These are phyloP conservation scores for Nitzschia sp. DNA, from an alignment of 108 stramenopile genomes.

Conservation along the genomic window DNA sequence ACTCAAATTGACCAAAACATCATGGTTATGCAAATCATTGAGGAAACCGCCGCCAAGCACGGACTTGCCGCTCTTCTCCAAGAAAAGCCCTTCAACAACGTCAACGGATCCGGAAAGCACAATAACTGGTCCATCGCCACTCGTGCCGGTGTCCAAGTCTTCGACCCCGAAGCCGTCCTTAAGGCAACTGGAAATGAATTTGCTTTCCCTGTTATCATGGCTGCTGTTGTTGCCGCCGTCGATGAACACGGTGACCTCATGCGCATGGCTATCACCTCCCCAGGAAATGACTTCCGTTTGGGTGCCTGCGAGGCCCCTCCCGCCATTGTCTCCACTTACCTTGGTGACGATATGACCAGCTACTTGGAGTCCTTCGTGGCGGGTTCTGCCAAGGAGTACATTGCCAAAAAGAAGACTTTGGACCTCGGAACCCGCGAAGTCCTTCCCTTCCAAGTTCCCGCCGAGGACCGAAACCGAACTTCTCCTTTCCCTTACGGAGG, in stretches of 20 bases:
- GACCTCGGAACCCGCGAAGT: constrained; percentile 82
- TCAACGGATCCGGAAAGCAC: constrained; percentile 97
- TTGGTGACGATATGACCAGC: constrained; percentile 89
- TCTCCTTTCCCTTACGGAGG: constrained; percentile 97
- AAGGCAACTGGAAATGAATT: constrained; percentile 66
- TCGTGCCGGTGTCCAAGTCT: constrained; percentile 76
- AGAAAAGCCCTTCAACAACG: constrained; percentile 96
- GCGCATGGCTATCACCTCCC: constrained; percentile 89
- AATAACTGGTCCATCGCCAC: constrained; percentile 96
- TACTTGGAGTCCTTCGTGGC: constrained; percentile 86
- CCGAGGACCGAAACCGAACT: constrained; percentile 96
- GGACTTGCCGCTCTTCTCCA: constrained; percentile 93
- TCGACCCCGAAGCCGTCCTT: constrained; percentile 67
- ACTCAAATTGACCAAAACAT: constrained; percentile 94
- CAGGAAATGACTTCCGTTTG: constrained; percentile 97
- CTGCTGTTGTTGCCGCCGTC: constrained; percentile 88
- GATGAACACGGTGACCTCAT: constrained; percentile 95
- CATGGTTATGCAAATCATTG: constrained; percentile 96
- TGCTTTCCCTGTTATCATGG: constrained; percentile 92
- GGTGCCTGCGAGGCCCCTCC: constrained; percentile 96
- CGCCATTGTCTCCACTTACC: constrained; percentile 93
- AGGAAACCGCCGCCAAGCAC: constrained; percentile 88
- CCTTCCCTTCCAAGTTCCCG: constrained; percentile 86
- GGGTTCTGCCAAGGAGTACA: constrained; percentile 69
- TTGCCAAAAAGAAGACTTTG: constrained; percentile 72